Evolutionary conservation across 176 grass and related monocot genomes (phyloP).

Genomic region (Aegilops sharonensis): DNA sequence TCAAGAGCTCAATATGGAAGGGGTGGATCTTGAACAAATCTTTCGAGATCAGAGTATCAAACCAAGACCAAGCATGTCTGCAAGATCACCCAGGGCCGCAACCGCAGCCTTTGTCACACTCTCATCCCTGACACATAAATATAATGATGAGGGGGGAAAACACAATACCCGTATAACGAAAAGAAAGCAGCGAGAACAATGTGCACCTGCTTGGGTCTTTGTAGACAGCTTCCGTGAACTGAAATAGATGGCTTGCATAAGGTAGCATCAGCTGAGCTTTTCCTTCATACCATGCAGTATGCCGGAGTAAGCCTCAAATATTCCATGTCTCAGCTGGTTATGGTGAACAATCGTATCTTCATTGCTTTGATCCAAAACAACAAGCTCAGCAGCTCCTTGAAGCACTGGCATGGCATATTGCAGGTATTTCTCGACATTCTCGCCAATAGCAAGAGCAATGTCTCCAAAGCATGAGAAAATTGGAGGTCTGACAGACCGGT

Average conservation of each 20-base stretch:
- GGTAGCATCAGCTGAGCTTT: slow-evolving; percentile 77
- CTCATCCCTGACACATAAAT: slow-evolving; percentile 54
- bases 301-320: slow-evolving; percentile 86
- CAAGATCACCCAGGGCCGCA: slow-evolving; percentile 70
- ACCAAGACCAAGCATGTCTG: slow-evolving; percentile 68
- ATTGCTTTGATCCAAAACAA: slow-evolving; percentile 53
- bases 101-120: slow-evolving; percentile 77
- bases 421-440: slow-evolving; percentile 82
- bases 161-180: slow-evolving; percentile 13
- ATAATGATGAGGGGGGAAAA: neutral
- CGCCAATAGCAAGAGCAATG: slow-evolving; percentile 76
- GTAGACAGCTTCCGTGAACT: slow-evolving; percentile 48
- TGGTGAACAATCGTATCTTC: slow-evolving; percentile 72
- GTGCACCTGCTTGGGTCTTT: slow-evolving; percentile 60
- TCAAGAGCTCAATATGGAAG: slow-evolving; percentile 68
- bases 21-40: slow-evolving; percentile 49
- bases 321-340: slow-evolving; percentile 76
- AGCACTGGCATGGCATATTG: slow-evolving; percentile 68
- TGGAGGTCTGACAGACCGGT: slow-evolving; percentile 66
- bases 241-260: slow-evolving; percentile 58
- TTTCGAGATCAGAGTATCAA: slow-evolving; percentile 32
- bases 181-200: neutral
- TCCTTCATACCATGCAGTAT: slow-evolving; percentile 87
- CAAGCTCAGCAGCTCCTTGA: slow-evolving; percentile 64
- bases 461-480: slow-evolving; percentile 89